These are phyloP conservation scores for Phylloporus sp. DNA, from an alignment of 1,284 basidiomycete genomes.

Conservation along the genomic window DNA sequence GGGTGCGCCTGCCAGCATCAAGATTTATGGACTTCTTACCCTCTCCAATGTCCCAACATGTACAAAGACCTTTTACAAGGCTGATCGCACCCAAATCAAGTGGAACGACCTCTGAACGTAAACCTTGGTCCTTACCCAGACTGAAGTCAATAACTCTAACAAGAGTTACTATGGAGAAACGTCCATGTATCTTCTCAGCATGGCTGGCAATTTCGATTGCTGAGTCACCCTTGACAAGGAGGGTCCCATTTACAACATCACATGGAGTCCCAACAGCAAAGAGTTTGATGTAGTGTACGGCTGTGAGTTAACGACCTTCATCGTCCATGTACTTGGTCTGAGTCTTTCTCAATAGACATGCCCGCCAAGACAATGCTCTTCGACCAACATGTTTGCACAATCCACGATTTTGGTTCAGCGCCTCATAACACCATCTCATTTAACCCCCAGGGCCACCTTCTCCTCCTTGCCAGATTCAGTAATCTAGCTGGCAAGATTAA, in stretches of 20 bases:
- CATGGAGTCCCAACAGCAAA: slow-evolving; percentile 97
- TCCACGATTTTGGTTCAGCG: slow-evolving; percentile 90
- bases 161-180: slow-evolving; percentile 99
- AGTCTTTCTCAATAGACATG: slow-evolving; percentile 66
- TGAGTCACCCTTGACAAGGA: slow-evolving; percentile 94
- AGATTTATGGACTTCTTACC: slow-evolving; percentile 87
- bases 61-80: slow-evolving; percentile 95
- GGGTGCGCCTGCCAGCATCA: slow-evolving; percentile 92
- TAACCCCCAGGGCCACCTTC: slow-evolving; percentile 89
- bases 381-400: slow-evolving; percentile 85
- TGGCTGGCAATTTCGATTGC: slow-evolving; percentile 97
- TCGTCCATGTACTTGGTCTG: slow-evolving; percentile 1
- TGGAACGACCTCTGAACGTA: slow-evolving; percentile 96
- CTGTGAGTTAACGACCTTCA: slow-evolving; percentile 59
- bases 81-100: slow-evolving; percentile 92
- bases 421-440: slow-evolving; percentile 94
- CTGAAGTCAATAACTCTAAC: slow-evolving; percentile 96
- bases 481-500: slow-evolving; percentile 95
- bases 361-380: slow-evolving; percentile 93
- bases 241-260: slow-evolving; percentile 96
- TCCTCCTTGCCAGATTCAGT: slow-evolving; percentile 93
- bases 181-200: slow-evolving; percentile 90
- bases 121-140: slow-evolving; percentile 89
- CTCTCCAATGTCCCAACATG: slow-evolving; percentile 72
- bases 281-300: slow-evolving; percentile 97